phyloP scores from a whole-genome alignment of 1,139 yeast species.

The Keqinozyma sinolaborantium region DNA sequence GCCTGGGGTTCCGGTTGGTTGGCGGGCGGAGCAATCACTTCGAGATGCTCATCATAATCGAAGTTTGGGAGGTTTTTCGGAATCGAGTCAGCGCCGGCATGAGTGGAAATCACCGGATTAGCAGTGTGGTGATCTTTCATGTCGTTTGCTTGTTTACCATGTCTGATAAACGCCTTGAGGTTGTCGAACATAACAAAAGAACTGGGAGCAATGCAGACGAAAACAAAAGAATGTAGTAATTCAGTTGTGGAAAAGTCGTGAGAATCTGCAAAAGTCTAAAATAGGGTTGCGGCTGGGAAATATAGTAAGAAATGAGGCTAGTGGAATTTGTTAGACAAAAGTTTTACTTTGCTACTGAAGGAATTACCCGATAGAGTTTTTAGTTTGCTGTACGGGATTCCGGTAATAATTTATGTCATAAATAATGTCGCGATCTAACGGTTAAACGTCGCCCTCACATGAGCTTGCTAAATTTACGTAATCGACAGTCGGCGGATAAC shows the following conservation, averaged over 20 bases:
- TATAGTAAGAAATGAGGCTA: too few relatives aligned
- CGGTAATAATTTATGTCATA: too few relatives aligned
- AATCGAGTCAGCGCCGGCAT: neutral
- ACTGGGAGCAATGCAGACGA: neutral
- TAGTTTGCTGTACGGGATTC: too few relatives aligned
- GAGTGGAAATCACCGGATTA: slow-evolving; percentile 1
- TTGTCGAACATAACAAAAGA: slow-evolving; percentile 57
- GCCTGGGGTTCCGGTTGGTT: neutral
- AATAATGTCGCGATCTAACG: too few relatives aligned
- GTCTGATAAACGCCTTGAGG: slow-evolving; percentile 76
- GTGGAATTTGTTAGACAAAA: too few relatives aligned
- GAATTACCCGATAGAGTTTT: too few relatives aligned
- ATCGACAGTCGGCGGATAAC: too few relatives aligned
- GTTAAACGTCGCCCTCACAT: too few relatives aligned
- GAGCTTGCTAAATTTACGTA: too few relatives aligned
- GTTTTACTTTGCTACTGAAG: too few relatives aligned
- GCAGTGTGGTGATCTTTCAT: slow-evolving; percentile 16
- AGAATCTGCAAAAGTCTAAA: neutral
- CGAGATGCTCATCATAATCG: too few relatives aligned
- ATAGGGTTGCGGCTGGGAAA: too few relatives aligned
- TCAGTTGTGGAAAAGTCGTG: slow-evolving; percentile 1
- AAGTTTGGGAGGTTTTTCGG: slow-evolving; percentile 7
- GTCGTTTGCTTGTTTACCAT: slow-evolving; percentile 71
- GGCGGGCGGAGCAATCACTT: neutral
- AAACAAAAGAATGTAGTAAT: slow-evolving; percentile 1